Percentiles rank a stretch among this genome's conserved stretches.
Conservation (phyloP, 2,329 filamentous ascomycete species). For the Zymoseptoria passerinii region DNA sequence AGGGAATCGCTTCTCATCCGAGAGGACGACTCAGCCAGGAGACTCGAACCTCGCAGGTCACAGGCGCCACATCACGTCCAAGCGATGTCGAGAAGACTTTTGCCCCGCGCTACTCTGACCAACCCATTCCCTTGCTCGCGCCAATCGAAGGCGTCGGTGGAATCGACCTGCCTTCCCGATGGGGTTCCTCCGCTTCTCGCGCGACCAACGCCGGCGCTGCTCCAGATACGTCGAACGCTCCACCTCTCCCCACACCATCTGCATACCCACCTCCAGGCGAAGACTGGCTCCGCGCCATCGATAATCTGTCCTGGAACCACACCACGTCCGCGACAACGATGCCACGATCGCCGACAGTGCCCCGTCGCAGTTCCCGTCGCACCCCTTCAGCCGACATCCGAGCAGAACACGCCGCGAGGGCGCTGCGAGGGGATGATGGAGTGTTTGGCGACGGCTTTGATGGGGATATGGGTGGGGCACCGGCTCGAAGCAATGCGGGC, state of each 20-base stretch:
- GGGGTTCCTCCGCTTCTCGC: constrained; percentile 13
- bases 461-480: neutral
- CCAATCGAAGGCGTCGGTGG: constrained; percentile 24
- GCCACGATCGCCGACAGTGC: constrained; percentile 14
- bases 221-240: constrained; percentile 3
- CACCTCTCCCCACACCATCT: neutral
- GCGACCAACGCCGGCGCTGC: constrained; percentile 7
- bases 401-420: neutral
- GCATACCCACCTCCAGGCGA: constrained; percentile 7
- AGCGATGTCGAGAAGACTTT: neutral
- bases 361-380: constrained; percentile 20
- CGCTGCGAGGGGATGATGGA: neutral
- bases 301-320: constrained; percentile 23
- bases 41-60: neutral
- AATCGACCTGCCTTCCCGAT: constrained; percentile 26
- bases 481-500: neutral
- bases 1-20: constrained; percentile 6
- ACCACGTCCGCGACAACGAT: neutral
- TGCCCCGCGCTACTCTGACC: constrained; percentile 11
- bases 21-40: constrained; percentile 11
- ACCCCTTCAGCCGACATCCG: constrained; percentile 8
- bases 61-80: neutral
- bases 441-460: constrained; percentile 1
- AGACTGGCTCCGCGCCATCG: constrained; percentile 24
- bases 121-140: constrained; percentile 20